Evolutionary conservation across 257 asterid species (phyloP).

Genomic region (Solanum virginianum): DNA sequence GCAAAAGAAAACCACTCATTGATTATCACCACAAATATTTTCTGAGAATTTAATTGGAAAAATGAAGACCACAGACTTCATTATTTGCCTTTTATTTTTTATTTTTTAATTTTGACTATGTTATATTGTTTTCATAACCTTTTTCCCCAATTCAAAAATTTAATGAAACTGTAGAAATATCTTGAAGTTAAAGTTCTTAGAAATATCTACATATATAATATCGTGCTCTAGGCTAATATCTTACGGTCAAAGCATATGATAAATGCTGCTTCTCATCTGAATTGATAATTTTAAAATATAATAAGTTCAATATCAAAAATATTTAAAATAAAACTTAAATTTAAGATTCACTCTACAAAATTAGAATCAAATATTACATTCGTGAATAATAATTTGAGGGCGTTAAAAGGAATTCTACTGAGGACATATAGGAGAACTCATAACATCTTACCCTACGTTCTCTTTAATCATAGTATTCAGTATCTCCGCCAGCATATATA

Average conservation of each 20-base stretch:
- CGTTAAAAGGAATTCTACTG: background rate
- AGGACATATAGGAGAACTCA: background rate
- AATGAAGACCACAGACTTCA: background rate
- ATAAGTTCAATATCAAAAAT: too few species aligned
- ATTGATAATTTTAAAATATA: too few species aligned
- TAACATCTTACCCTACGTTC: too few species aligned
- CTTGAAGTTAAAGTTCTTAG: background rate
- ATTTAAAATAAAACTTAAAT: too few species aligned
- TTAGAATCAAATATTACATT: too few species aligned
- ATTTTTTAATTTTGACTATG: background rate
- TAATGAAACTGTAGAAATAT: background rate
- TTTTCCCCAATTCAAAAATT: background rate
- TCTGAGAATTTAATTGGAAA: background rate
- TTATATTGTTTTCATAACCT: background rate
- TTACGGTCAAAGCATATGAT: background rate
- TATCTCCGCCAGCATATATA: background rate
- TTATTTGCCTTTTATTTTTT: background rate
- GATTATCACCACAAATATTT: conserved; percentile 23
- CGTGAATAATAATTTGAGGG: too few species aligned
- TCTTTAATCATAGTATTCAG: background rate
- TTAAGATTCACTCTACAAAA: too few species aligned
- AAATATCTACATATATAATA: background rate
- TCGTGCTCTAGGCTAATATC: background rate
- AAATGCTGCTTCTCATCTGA: background rate
- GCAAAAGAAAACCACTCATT: conserved; percentile 33